Conservation (phyloP, 164 flowering plant species). For the Kingdonia uniflora region DNA sequence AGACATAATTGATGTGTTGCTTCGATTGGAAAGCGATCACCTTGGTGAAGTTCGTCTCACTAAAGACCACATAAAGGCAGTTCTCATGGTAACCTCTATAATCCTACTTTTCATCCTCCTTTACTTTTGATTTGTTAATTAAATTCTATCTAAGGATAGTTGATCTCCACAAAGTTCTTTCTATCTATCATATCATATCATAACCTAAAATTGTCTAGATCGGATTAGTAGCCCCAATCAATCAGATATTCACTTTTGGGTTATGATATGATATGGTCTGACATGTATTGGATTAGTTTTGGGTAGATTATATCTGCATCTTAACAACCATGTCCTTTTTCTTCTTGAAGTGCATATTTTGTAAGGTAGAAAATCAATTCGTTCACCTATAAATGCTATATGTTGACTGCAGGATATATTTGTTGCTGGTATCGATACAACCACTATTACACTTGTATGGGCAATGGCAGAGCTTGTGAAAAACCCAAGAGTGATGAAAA, state of each 20-base stretch:
- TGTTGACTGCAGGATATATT: conserved; percentile 1
- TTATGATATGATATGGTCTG: too few relatives aligned
- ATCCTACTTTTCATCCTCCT: neutral
- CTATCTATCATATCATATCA: neutral
- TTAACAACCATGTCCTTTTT: neutral
- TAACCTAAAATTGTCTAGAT: neutral
- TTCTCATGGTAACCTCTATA: neutral
- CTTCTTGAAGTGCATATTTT: neutral
- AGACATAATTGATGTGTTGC: conserved; percentile 1
- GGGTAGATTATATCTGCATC: too few relatives aligned
- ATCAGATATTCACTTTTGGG: neutral
- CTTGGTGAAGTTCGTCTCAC: neutral
- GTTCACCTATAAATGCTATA: neutral
- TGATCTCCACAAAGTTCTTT: neutral
- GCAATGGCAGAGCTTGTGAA: conserved; percentile 7
- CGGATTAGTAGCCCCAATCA: neutral
- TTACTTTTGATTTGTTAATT: neutral
- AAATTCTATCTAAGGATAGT: neutral
- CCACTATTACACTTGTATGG: conserved; percentile 4
- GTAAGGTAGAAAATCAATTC: neutral
- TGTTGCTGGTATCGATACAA: conserved; percentile 4
- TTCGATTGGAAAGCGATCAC: neutral
- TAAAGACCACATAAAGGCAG: conserved; percentile 1
- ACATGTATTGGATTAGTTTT: neutral
- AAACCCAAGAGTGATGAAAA: conserved; percentile 4